A percentile compares a stretch with the other conserved stretches of the same genome.
phyloP scores from a whole-genome alignment of 768 basidiomycete genomes.

The Termitomyces sp. region DNA sequence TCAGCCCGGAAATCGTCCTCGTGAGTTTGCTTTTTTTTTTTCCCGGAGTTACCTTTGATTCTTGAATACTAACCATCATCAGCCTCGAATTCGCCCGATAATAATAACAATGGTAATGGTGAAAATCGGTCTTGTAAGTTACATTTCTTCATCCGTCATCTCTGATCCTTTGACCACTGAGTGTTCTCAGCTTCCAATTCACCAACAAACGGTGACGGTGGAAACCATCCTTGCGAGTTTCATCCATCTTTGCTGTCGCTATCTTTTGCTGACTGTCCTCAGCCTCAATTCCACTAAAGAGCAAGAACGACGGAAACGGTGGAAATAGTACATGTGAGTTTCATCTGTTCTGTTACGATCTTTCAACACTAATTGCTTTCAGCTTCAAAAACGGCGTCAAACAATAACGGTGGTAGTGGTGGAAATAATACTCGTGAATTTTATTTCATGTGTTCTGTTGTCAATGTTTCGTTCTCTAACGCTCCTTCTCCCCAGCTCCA shows the following conservation, averaged over 20 bases:
- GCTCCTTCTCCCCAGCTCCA: neutral
- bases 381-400: neutral
- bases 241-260: neutral
- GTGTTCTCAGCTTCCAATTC: neutral
- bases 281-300: neutral
- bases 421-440: neutral
- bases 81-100: no score
- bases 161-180: neutral
- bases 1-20: neutral
- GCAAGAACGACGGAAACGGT: neutral
- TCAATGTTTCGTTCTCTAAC: neutral
- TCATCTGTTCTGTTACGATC: neutral
- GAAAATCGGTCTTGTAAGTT: neutral
- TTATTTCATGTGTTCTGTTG: no score
- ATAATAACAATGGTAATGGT: neutral
- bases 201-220: neutral
- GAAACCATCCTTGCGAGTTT: neutral
- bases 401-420: no score
- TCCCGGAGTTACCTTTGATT: no score
- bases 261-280: neutral
- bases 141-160: no score
- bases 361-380: no score
- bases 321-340: neutral
- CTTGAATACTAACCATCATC: no score
- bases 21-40: no score